A percentile compares a stretch with the other conserved stretches of the same genome.
Conservation (phyloP, 208 protist genomes). For the Porcisia deanei region DNA sequence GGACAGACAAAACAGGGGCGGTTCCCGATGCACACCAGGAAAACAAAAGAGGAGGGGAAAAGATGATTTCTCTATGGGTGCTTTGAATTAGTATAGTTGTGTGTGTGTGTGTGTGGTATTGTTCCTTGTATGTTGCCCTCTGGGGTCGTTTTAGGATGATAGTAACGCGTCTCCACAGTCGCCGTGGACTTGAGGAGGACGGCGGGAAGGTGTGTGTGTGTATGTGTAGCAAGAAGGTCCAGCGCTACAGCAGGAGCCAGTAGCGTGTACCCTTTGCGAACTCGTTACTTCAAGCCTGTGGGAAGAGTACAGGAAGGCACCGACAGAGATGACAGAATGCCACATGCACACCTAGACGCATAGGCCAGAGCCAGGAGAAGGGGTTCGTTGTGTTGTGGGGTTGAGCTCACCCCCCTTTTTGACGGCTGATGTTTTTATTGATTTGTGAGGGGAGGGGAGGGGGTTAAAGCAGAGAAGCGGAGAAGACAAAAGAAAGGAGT, state of each 20-base stretch:
- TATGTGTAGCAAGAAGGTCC: not conserved
- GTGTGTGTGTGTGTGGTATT: not conserved
- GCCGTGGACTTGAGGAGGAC: not conserved
- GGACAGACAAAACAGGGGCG: not conserved
- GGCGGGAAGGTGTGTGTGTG: not conserved
- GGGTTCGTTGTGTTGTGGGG: not conserved
- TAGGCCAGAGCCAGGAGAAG: not conserved
- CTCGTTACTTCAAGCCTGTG: not conserved
- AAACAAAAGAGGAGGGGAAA: not conserved
- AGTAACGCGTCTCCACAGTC: not conserved
- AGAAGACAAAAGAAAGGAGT: not conserved
- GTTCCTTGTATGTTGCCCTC: not conserved
- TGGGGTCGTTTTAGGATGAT: not conserved
- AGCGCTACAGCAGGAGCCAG: not conserved
- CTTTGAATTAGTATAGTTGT: constrained; percentile 1
- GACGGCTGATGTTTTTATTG: too few species aligned
- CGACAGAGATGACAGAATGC: not conserved
- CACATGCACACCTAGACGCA: not conserved
- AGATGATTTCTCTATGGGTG: not conserved
- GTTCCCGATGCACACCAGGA: not conserved
- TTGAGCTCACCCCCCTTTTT: not conserved
- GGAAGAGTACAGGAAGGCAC: not conserved
- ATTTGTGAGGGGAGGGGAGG: not conserved
- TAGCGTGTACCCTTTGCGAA: not conserved
- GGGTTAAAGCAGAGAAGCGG: not conserved